Evolutionary conservation across 768 basidiomycete genomes (phyloP).

Genomic region (Chlorophyllum brunneum): DNA sequence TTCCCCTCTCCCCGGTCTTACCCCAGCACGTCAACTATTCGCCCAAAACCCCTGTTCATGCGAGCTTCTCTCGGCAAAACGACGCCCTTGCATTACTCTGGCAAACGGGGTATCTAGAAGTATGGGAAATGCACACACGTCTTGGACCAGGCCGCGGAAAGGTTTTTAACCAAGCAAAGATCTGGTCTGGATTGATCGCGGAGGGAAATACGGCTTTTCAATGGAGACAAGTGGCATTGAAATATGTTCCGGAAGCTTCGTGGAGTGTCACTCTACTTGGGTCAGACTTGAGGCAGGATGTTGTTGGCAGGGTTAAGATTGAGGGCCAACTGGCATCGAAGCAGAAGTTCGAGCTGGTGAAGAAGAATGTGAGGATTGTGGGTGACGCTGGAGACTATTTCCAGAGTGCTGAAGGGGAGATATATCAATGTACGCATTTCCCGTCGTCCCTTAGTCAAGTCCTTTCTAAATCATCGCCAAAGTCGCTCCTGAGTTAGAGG

Average conservation of each 20-base stretch:
- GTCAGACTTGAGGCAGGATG: constrained; percentile 28
- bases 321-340: constrained; percentile 16
- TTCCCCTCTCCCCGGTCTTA: constrained; percentile 24
- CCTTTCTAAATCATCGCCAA: background rate
- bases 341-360: constrained; percentile 26
- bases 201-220: constrained; percentile 16
- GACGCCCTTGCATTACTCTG: constrained; percentile 68
- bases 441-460: background rate
- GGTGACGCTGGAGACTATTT: constrained; percentile 24
- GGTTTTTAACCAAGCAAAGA: constrained; percentile 49
- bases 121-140: constrained; percentile 69
- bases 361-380: constrained; percentile 47
- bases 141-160: constrained; percentile 53
- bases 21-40: constrained; percentile 15
- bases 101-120: constrained; percentile 61
- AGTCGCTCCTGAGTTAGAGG: constrained; percentile 18
- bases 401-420: constrained; percentile 44
- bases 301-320: constrained; percentile 26
- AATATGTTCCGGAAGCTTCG: constrained; percentile 4
- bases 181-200: constrained; percentile 30
- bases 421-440: constrained; percentile 39
- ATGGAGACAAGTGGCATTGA: constrained; percentile 32
- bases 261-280: constrained; percentile 38
- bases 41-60: constrained; percentile 57
- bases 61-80: constrained; percentile 50